phyloP scores from a whole-genome alignment of 1,284 basidiomycete species.

The Ganoderma multipileum region DNA sequence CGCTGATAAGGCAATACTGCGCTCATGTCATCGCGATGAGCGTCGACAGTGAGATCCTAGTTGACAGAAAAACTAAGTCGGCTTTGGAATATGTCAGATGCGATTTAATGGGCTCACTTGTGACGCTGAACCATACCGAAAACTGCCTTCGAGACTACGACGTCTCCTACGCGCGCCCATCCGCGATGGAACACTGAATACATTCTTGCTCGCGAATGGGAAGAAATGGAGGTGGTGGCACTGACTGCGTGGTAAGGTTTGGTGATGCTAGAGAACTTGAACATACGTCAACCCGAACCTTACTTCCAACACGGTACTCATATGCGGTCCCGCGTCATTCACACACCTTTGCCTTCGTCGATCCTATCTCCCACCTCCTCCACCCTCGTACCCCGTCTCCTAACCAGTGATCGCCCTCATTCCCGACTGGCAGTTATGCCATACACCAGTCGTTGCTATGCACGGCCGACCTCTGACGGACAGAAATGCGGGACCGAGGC shows the following conservation, averaged over 20 bases:
- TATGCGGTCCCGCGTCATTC: not conserved
- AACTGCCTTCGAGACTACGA: too few species aligned
- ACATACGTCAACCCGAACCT: not conserved
- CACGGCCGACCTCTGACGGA: not conserved
- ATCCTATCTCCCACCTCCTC: not conserved
- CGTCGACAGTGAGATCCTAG: not conserved
- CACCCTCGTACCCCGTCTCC: too few species aligned
- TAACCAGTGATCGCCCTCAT: not conserved
- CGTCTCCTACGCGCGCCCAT: too few species aligned
- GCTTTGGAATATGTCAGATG: not conserved
- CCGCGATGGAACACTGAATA: too few species aligned
- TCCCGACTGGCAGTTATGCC: not conserved
- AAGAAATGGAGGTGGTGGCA: not conserved
- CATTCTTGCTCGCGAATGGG: too few species aligned
- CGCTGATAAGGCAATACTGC: not conserved
- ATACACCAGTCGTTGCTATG: not conserved
- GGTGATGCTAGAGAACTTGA: not conserved
- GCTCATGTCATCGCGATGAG: not conserved
- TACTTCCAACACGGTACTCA: not conserved
- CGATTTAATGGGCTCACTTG: not conserved
- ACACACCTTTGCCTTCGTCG: not conserved
- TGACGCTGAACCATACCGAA: not conserved
- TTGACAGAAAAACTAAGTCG: not conserved
- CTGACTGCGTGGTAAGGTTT: not conserved
- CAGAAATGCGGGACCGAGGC: not conserved